Conservation (phyloP, 768 basidiomycete species). For the Xerocomus potaroensis region DNA sequence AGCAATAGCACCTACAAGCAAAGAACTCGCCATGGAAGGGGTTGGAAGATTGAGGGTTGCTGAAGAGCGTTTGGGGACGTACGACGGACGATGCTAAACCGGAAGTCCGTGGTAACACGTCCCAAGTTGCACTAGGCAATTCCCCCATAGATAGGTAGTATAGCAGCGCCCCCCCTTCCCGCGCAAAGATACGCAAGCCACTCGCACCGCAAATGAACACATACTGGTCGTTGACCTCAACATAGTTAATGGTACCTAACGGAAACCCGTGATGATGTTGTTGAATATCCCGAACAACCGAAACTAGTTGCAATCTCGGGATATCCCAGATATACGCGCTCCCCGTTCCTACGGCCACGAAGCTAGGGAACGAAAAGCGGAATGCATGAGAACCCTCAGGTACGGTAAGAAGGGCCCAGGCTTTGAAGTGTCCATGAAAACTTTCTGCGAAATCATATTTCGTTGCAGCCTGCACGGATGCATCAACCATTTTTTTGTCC, state of each 20-base stretch:
- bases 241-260: slow-evolving; percentile 51
- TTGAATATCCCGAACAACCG: slow-evolving; percentile 32
- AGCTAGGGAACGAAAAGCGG: slow-evolving; percentile 63
- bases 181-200: slow-evolving; percentile 51
- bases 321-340: slow-evolving; percentile 63
- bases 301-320: slow-evolving; percentile 42
- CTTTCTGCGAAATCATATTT: slow-evolving; percentile 7
- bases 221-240: slow-evolving; percentile 57
- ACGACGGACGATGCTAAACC: slow-evolving; percentile 10
- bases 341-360: slow-evolving; percentile 45
- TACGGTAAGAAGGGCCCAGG: slow-evolving; percentile 54
- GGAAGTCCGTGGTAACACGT: slow-evolving; percentile 21
- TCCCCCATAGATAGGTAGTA: slow-evolving; percentile 40
- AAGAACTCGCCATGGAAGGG: slow-evolving; percentile 18
- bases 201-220: slow-evolving; percentile 54
- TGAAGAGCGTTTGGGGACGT: slow-evolving; percentile 20
- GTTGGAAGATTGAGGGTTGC: slow-evolving; percentile 2
- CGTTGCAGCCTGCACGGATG: slow-evolving; percentile 20
- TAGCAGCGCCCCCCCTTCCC: slow-evolving; percentile 41
- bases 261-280: slow-evolving; percentile 3
- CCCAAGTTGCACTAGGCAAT: slow-evolving; percentile 33
- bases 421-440: slow-evolving; percentile 50
- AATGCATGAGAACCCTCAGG: slow-evolving; percentile 49
- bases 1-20: slow-evolving; percentile 25
- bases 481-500: slow-evolving; percentile 25